Evolutionary conservation across 371 early-diverging fungal species (phyloP).

Genomic region (Smittium culicis): DNA sequence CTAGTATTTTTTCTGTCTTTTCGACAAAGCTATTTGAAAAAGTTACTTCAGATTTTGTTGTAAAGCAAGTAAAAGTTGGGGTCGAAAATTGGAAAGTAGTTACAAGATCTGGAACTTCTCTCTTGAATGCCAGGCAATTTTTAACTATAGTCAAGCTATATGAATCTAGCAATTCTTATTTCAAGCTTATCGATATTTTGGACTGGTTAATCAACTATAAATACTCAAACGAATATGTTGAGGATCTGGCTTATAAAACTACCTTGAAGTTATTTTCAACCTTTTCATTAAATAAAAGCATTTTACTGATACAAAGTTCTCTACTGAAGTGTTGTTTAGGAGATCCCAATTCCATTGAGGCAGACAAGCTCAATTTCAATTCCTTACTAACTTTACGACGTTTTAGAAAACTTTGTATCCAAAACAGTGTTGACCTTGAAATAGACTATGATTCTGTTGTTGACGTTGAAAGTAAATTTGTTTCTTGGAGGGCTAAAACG

Average conservation of each 20-base stretch:
- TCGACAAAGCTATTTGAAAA: conserved; percentile 10
- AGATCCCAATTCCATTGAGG: neutral
- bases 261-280: neutral
- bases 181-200: neutral
- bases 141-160: conserved; percentile 32
- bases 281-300: neutral
- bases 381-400: neutral
- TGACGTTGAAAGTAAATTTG: neutral
- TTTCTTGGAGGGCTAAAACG: neutral
- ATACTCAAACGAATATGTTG: neutral
- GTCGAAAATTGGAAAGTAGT: conserved; percentile 71
- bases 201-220: conserved; percentile 2
- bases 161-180: neutral
- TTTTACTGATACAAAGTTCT: neutral
- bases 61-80: conserved; percentile 52
- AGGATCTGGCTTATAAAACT: neutral
- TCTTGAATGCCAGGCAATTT: conserved; percentile 57
- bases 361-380: neutral
- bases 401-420: neutral
- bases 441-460: neutral
- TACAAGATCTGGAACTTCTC: conserved; percentile 58
- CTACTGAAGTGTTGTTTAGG: neutral
- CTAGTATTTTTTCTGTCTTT: neutral
- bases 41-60: conserved; percentile 52
- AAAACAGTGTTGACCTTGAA: neutral